phyloP scores from a whole-genome alignment of 225 moss, liverwort and hornwort species.

The Physcomitrium patens region DNA sequence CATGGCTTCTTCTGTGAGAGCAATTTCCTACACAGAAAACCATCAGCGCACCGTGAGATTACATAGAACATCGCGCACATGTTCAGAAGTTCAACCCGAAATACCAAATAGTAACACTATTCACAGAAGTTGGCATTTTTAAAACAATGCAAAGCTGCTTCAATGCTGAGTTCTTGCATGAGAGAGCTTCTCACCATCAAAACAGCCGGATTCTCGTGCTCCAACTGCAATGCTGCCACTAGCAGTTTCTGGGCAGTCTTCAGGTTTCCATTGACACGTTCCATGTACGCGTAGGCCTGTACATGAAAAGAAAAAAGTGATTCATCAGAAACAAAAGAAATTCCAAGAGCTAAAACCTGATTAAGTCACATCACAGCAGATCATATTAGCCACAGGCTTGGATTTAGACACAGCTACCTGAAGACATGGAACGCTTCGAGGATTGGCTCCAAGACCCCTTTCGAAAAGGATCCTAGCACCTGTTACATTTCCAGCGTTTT shows the following conservation, averaged over 20 bases:
- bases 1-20: constrained; percentile 66
- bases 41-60: background rate
- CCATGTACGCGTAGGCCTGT: constrained; percentile 95
- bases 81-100: background rate
- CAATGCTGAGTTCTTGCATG: background rate
- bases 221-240: constrained; percentile 50
- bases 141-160: background rate
- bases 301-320: background rate
- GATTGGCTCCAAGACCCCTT: constrained; percentile 70
- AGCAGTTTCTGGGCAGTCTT: constrained; percentile 57
- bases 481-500: constrained; percentile 59
- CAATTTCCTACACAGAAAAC: constrained; percentile 67
- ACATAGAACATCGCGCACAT: background rate
- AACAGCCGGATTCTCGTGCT: constrained; percentile 64
- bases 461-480: constrained; percentile 78
- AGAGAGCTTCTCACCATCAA: constrained; percentile 68
- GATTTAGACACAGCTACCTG: constrained; percentile 54
- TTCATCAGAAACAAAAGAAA: constrained; percentile 7
- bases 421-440: constrained; percentile 71
- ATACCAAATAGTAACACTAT: background rate
- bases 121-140: background rate
- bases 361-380: background rate
- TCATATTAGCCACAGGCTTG: background rate
- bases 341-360: background rate
- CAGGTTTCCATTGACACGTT: constrained; percentile 69